Conservation (phyloP, 306 rosid genomes). For the barrel medic (Medicago truncatula) region DNA sequence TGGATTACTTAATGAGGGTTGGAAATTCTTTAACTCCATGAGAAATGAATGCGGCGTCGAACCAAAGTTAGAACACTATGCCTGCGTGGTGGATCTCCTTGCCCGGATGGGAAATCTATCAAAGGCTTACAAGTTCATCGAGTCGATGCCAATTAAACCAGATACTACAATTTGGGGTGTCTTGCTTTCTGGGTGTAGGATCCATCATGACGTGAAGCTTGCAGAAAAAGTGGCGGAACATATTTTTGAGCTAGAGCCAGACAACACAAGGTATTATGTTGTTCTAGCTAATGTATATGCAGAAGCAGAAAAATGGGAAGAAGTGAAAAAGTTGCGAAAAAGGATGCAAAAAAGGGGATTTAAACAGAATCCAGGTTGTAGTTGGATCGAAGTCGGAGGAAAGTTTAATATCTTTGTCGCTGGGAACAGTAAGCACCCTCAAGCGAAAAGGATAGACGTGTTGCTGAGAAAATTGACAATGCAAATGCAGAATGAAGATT, state of each 20-base stretch:
- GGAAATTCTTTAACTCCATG: slow-evolving; percentile 63
- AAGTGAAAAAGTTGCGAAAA: slow-evolving; percentile 49
- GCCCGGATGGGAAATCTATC: slow-evolving; percentile 59
- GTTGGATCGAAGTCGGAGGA: slow-evolving; percentile 46
- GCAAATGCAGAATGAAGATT: slow-evolving; percentile 64
- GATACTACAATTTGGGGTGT: slow-evolving; percentile 76
- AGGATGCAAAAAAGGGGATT: slow-evolving; percentile 38
- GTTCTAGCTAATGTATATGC: slow-evolving; percentile 70
- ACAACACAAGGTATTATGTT: slow-evolving; percentile 66
- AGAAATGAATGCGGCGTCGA: slow-evolving; percentile 54
- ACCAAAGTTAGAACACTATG: slow-evolving; percentile 69
- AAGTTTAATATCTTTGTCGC: slow-evolving; percentile 56
- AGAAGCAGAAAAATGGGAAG: slow-evolving; percentile 77
- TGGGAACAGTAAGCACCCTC: slow-evolving; percentile 63
- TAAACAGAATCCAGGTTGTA: slow-evolving; percentile 37
- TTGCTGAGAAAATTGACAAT: slow-evolving; percentile 51
- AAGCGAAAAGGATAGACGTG: slow-evolving; percentile 54
- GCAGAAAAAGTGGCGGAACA: slow-evolving; percentile 49
- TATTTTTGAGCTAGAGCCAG: slow-evolving; percentile 68
- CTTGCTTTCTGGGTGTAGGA: slow-evolving; percentile 71
- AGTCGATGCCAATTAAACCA: slow-evolving; percentile 64
- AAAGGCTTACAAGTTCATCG: slow-evolving; percentile 61
- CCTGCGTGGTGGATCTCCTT: slow-evolving; percentile 77
- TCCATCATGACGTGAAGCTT: slow-evolving; percentile 48
- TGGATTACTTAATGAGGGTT: slow-evolving; percentile 66